These are phyloP conservation scores for Filobasidium floriforme DNA, from an alignment of 768 basidiomycete genomes.

Conservation along the genomic window DNA sequence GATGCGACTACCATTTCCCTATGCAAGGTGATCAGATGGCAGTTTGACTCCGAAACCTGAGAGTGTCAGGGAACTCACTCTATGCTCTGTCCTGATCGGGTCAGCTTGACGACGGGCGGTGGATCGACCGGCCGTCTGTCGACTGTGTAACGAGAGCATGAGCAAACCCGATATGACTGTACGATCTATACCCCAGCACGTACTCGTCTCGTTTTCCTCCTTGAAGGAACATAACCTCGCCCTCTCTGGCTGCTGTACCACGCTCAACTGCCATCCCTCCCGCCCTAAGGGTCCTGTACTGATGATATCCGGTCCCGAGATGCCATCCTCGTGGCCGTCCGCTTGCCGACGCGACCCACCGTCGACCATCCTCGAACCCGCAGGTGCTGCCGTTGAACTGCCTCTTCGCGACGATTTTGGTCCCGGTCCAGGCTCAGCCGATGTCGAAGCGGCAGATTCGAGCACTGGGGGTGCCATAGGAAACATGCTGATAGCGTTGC, in stretches of 20 bases:
- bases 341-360: not conserved
- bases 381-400: not conserved
- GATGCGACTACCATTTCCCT: not conserved
- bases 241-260: constrained; percentile 41
- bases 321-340: not conserved
- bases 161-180: not conserved
- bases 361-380: not conserved
- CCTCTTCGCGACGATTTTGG: not conserved
- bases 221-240: constrained; percentile 45
- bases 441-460: not conserved
- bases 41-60: not conserved
- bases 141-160: constrained; percentile 26
- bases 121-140: constrained; percentile 45
- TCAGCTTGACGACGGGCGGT: constrained; percentile 42
- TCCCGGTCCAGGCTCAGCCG: not conserved
- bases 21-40: not conserved
- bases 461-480: too few relatives aligned
- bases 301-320: not conserved
- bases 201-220: constrained; percentile 46
- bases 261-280: constrained; percentile 6
- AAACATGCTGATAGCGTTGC: too few relatives aligned
- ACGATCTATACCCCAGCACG: constrained; percentile 16
- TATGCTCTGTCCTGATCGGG: not conserved
- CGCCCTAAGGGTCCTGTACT: not conserved
- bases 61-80: not conserved